Conservation (phyloP, 2,329 filamentous ascomycete genomes). For the Thelonectria rubi region DNA sequence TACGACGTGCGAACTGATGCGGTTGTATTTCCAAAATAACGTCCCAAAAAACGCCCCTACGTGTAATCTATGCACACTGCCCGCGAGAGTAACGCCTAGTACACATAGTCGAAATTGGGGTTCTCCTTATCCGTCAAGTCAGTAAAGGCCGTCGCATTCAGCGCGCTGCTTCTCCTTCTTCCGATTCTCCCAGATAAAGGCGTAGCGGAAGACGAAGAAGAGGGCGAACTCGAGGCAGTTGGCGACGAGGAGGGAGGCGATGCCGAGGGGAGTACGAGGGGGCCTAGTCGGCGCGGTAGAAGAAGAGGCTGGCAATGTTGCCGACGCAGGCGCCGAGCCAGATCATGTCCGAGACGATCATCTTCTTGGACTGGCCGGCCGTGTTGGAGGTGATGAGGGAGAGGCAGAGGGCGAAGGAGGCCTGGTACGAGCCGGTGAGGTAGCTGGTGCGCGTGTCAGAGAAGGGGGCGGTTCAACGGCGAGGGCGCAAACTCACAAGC, state of each 20-base stretch:
- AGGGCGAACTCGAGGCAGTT: constrained; percentile 51
- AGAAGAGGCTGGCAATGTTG: constrained; percentile 70
- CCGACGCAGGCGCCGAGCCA: constrained; percentile 69
- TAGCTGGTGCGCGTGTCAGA: constrained; percentile 34
- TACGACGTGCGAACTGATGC: too few species aligned
- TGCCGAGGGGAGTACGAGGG: constrained; percentile 52
- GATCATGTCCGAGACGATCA: constrained; percentile 69
- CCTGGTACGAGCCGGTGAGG: constrained; percentile 51
- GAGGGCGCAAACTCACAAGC: constrained; percentile 51
- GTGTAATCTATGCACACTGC: too few species aligned
- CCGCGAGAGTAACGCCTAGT: constrained; percentile 34
- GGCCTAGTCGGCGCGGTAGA: constrained; percentile 65
- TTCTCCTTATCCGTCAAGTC: constrained; percentile 56
- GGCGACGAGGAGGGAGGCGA: constrained; percentile 53
- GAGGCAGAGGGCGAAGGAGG: constrained; percentile 52
- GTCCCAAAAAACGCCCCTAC: too few species aligned
- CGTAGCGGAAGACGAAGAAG: constrained; percentile 51
- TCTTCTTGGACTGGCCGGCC: constrained; percentile 69
- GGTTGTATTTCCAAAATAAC: too few species aligned
- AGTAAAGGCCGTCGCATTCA: constrained; percentile 52
- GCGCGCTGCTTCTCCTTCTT: constrained; percentile 47
- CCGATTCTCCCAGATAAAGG: constrained; percentile 53
- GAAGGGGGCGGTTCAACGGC: background rate
- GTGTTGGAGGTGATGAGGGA: constrained; percentile 60
- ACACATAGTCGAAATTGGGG: constrained; percentile 53